Conservation (phyloP, 2,329 filamentous ascomycete genomes). For the Neonectria magnoliae region DNA sequence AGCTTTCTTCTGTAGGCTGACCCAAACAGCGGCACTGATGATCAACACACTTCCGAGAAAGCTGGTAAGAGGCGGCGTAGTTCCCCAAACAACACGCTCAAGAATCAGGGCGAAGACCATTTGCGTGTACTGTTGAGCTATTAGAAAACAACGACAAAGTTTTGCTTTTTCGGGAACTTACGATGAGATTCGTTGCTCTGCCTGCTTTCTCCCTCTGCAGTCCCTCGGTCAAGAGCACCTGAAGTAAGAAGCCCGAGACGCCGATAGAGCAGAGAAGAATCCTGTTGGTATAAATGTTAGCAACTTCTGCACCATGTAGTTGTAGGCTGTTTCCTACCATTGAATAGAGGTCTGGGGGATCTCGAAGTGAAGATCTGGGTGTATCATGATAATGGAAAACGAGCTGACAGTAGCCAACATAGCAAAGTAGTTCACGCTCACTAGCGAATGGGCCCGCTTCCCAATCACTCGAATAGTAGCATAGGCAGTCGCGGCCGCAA, state of each 20-base stretch:
- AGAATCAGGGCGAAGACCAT: slow-evolving; percentile 50
- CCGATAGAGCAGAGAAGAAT: slow-evolving; percentile 71
- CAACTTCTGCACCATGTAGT: too few relatives aligned
- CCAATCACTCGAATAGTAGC: slow-evolving; percentile 81
- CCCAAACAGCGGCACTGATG: slow-evolving; percentile 54
- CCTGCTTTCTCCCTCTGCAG: slow-evolving; percentile 72
- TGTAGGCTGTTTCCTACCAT: slow-evolving; percentile 33
- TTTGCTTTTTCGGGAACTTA: slow-evolving; percentile 6
- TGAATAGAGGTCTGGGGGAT: slow-evolving; percentile 41
- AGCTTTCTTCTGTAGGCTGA: slow-evolving; percentile 53
- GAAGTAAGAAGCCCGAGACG: slow-evolving; percentile 78
- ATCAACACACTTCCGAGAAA: slow-evolving; percentile 53
- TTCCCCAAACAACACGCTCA: slow-evolving; percentile 56
- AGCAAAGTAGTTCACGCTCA: slow-evolving; percentile 83
- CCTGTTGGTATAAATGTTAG: slow-evolving; percentile 41
- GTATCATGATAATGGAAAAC: slow-evolving; percentile 63
- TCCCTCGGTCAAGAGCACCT: slow-evolving; percentile 79
- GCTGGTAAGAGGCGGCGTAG: slow-evolving; percentile 50
- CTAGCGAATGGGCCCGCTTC: slow-evolving; percentile 76
- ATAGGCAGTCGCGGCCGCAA: slow-evolving; percentile 75
- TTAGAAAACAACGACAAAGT: slow-evolving; percentile 36
- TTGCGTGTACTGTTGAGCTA: slow-evolving; percentile 43
- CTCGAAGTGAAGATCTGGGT: slow-evolving; percentile 54
- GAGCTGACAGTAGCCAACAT: slow-evolving; percentile 73
- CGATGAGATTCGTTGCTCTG: slow-evolving; percentile 46